Base-by-base conservation (phyloP, 257 asterid genomes). In the Capsicum baccatum region DNA sequence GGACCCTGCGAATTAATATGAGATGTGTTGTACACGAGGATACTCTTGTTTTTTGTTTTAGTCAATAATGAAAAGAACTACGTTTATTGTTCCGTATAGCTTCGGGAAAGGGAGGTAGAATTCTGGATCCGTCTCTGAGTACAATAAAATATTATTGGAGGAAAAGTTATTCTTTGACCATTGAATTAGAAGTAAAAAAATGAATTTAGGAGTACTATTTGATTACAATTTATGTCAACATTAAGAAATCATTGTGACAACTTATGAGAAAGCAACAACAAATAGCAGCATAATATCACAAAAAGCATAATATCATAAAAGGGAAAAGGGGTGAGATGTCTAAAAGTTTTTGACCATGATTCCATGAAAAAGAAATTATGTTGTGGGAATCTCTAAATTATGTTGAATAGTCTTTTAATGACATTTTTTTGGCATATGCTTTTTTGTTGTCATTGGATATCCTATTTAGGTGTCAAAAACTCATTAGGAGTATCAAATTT, bases 21-120 rank as follows among this genome's bases (percentile, higher is more conserved):
- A 0, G 8, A 63, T 11, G 5, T 63, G 5, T 63, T 10, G 4
- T 63, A 4, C 9, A 11, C 0, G 0, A 12, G 1, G 2, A 0
- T 26, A 2, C 0, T 2, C 3, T 33, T 4, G 10, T 26, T 6
- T 21, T 2, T 26, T 5, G 5, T 26, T 14, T 35, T 14, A 35
- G 7, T 67, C 1, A 67, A 8, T n/a, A 0, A 37, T 14, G 50
- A 37, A 67, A 0, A 67, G 3, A 67, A 6, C 14, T 67, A 0
- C 3, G 6, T 6, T 67, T 64, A 5, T 67, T 7, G 3, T 67
- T 13, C 2, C 4, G 8, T 33, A 13, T 66, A 13, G 6, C 74
- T 66, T 66, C 3, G 4, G 3, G 0, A 37, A 67, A 66, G 14
- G 14, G 12, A 67, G 0, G 50, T 14, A 3, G 0, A 35, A 67